Conservation (phyloP, 2,329 filamentous ascomycete species). For the Parafenestella ontariensis region DNA sequence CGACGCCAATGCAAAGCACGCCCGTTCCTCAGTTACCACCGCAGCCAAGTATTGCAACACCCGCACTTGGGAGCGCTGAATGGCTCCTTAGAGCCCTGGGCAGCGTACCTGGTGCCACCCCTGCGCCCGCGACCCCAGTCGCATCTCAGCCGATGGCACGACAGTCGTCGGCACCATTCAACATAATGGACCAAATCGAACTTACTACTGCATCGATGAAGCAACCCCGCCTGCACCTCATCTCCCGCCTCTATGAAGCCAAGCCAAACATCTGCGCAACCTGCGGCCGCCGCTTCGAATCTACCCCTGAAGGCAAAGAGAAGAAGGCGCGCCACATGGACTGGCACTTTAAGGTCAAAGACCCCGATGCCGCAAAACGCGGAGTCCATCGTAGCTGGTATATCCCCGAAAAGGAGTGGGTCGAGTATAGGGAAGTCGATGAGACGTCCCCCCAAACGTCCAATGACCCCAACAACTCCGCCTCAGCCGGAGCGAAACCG, state of each 20-base stretch:
- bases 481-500: conserved; percentile 46
- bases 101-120: conserved; percentile 31
- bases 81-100: conserved; percentile 45
- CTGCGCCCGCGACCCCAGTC: conserved; percentile 35
- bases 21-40: conserved; percentile 26
- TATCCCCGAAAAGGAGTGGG: conserved; percentile 93
- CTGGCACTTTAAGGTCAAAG: conserved; percentile 97
- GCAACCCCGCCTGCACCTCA: conserved; percentile 75
- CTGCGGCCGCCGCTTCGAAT: conserved; percentile 85
- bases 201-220: conserved; percentile 75
- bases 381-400: conserved; percentile 96
- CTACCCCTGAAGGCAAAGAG: conserved; percentile 77
- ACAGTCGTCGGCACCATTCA: conserved; percentile 43
- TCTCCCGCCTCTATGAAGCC: conserved; percentile 78
- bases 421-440: conserved; percentile 80
- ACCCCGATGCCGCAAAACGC: conserved; percentile 83
- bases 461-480: conserved; percentile 34
- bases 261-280: conserved; percentile 88
- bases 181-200: conserved; percentile 59
- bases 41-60: conserved; percentile 18
- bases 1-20: conserved; percentile 23
- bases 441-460: conserved; percentile 59
- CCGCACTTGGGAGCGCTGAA: conserved; percentile 32
- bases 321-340: conserved; percentile 94
- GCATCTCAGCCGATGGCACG: conserved; percentile 35